Base-by-base conservation (phyloP, 352 stramenopile genomes). In the Pythium brassicae region DNA sequence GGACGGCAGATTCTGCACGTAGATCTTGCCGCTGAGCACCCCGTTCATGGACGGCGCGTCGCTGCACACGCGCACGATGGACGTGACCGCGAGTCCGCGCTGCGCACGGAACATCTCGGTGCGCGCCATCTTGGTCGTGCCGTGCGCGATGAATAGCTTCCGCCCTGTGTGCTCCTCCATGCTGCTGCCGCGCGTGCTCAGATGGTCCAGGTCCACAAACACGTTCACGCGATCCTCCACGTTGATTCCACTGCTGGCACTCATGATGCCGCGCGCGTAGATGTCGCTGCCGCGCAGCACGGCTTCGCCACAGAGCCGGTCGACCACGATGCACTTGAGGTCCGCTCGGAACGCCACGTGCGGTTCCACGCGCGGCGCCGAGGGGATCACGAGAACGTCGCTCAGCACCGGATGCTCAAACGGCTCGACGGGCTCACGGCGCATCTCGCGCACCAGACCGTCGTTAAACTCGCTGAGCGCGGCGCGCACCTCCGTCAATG, bases 1-100 rank as follows among this genome's bases (percentile, higher is more conserved):
- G 2, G 88, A 97, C 44, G 94, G 92, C 27, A 98, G 71, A 65
- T 98, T 98, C 71, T 98, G 94, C 17, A 96, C 71, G 66, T 96
- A 97, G 53, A 97, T 89, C 57, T 89, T 74, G 17, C 78, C 76
- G 8, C 34, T 53, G 15, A 97, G 62, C 20, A 98, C 66, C 7
- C 79, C 83, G 60, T 97, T 97, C 56, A 98, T 78, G 2, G 94
- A 79, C 23, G 94, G 94, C 23, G 93, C 83, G 51, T 96, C 76
- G 15, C 73, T 59, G 29, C 89, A 95, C 23, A 91, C 77, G 22
- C 83, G 74, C n/a, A 81, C 68, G 45, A 88, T 72, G 27, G 70
- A 65, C 9, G 76, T 82, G 46, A 92, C 63, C 8, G 82, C 84
- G 3, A 92, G 68, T 2, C 84, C 84, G 62, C 75, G 72, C 32